A percentile compares a stretch with the other conserved stretches of the same genome.
Evolutionary conservation across 78 protist genomes (phyloP).

Genomic region (Trichosphaerium sp.): DNA sequence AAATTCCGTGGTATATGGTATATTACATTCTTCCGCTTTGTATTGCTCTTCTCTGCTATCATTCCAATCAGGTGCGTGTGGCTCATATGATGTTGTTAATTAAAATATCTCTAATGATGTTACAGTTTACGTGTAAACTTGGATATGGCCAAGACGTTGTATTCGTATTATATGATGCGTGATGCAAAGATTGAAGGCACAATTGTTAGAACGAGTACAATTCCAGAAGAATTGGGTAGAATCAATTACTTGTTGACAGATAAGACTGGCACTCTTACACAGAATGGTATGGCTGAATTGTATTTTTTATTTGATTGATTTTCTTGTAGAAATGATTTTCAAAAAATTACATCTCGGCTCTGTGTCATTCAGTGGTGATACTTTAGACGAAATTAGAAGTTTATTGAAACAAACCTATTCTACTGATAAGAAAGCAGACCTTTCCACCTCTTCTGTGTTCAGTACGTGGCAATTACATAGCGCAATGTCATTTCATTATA

Average conservation of each 20-base stretch:
- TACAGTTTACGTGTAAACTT: slow-evolving; percentile 64
- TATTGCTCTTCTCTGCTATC: slow-evolving; percentile 89
- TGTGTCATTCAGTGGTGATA: slow-evolving; percentile 41
- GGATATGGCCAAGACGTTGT: slow-evolving; percentile 70
- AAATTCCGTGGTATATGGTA: slow-evolving; percentile 60
- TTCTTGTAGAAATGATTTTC: slow-evolving; percentile 52
- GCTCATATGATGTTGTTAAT: neutral
- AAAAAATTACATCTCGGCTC: slow-evolving; percentile 76
- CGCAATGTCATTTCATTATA: too few relatives aligned
- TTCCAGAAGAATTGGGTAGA: slow-evolving; percentile 97
- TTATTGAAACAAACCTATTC: too few relatives aligned
- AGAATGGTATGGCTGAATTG: slow-evolving; percentile 40
- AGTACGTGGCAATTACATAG: too few relatives aligned
- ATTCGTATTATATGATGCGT: neutral
- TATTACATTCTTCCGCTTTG: slow-evolving; percentile 68
- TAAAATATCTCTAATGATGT: neutral
- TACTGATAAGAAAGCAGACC: too few relatives aligned
- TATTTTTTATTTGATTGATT: neutral
- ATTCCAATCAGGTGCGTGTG: slow-evolving; percentile 80
- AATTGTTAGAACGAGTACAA: slow-evolving; percentile 71
- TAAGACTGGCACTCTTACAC: slow-evolving; percentile 98
- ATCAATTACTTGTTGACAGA: slow-evolving; percentile 86
- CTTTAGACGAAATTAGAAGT: slow-evolving; percentile 39
- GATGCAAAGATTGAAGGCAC: slow-evolving; percentile 54
- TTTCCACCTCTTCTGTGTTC: too few relatives aligned